Evolutionary conservation across 2,329 filamentous ascomycete species (phyloP).

Genomic region (Diaporthe aspalathi): DNA sequence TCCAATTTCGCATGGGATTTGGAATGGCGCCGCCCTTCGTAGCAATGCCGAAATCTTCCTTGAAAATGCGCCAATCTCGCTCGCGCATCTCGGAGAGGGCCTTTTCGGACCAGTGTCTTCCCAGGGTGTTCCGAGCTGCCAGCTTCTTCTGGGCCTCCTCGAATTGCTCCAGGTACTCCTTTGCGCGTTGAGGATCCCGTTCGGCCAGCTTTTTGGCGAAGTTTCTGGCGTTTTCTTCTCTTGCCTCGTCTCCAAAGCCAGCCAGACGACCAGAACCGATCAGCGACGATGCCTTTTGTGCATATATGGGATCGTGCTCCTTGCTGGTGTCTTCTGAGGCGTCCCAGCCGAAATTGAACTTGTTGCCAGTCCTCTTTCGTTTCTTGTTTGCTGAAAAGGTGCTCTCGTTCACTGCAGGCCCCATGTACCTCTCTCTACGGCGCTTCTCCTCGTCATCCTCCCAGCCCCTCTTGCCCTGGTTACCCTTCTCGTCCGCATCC

Average conservation of each 20-base stretch:
- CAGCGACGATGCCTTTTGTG: slow-evolving; percentile 74
- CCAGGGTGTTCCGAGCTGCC: slow-evolving; percentile 77
- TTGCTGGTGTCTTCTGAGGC: slow-evolving; percentile 90
- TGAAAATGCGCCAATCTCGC: slow-evolving; percentile 99
- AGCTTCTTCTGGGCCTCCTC: slow-evolving; percentile 76
- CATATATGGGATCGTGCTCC: slow-evolving; percentile 85
- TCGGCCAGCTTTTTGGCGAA: slow-evolving; percentile 79
- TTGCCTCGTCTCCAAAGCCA: slow-evolving; percentile 64
- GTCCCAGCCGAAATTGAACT: slow-evolving; percentile 99
- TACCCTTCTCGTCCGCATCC: slow-evolving; percentile 45
- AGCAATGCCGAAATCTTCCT: slow-evolving; percentile 96
- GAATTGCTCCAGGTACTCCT: slow-evolving; percentile 87
- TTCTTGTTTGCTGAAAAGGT: slow-evolving; percentile 98
- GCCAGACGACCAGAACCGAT: slow-evolving; percentile 57
- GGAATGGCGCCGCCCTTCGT: slow-evolving; percentile 94
- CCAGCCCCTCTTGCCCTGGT: slow-evolving; percentile 54
- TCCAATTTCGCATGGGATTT: slow-evolving; percentile 96
- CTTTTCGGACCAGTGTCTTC: slow-evolving; percentile 98
- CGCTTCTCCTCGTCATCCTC: slow-evolving; percentile 79
- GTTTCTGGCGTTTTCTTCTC: slow-evolving; percentile 65
- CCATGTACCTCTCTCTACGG: slow-evolving; percentile 87
- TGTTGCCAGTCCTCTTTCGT: slow-evolving; percentile 90
- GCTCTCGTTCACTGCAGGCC: slow-evolving; percentile 82
- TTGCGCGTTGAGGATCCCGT: slow-evolving; percentile 68
- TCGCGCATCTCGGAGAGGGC: slow-evolving; percentile 92